Conservation (phyloP, 208 protist genomes). For the Tetramitus jugosus region DNA sequence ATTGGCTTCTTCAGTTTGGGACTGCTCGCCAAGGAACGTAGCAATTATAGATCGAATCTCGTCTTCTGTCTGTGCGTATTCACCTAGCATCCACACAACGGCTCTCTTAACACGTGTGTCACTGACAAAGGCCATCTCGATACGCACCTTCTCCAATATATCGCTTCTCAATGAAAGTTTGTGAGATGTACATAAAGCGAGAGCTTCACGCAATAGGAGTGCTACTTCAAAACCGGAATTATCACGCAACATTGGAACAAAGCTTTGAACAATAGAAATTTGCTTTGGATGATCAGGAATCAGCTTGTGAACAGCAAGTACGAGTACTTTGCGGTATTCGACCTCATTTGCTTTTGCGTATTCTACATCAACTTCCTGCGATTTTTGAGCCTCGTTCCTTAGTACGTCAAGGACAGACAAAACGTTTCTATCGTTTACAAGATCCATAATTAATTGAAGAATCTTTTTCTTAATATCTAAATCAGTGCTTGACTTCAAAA, state of each 20-base stretch:
- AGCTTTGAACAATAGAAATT: slow-evolving; percentile 58
- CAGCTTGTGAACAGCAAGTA: slow-evolving; percentile 78
- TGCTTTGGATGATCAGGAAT: slow-evolving; percentile 73
- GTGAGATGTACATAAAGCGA: slow-evolving; percentile 75
- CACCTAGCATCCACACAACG: slow-evolving; percentile 83
- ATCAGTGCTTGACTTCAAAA: slow-evolving; percentile 59
- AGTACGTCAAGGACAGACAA: slow-evolving; percentile 79
- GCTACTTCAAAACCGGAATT: slow-evolving; percentile 72
- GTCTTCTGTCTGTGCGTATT: slow-evolving; percentile 56
- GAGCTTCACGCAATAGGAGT: slow-evolving; percentile 81
- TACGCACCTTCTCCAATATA: too few species aligned
- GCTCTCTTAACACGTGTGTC: slow-evolving; percentile 63
- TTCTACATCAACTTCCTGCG: slow-evolving; percentile 14
- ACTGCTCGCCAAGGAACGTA: too few species aligned
- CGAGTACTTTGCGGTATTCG: slow-evolving; percentile 78
- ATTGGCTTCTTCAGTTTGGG: too few species aligned
- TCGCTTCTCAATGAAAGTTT: too few species aligned
- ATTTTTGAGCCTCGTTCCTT: slow-evolving; percentile 78
- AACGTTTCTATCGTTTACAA: slow-evolving; percentile 80
- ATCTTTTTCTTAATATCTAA: slow-evolving; percentile 86
- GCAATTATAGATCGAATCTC: too few species aligned
- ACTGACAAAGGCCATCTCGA: too few species aligned
- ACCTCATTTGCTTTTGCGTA: slow-evolving; percentile 24
- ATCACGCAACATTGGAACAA: slow-evolving; percentile 89
- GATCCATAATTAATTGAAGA: slow-evolving; percentile 77